These are phyloP conservation scores for Phylloporus sp. DNA, from an alignment of 1,284 basidiomycete genomes.

Conservation along the genomic window DNA sequence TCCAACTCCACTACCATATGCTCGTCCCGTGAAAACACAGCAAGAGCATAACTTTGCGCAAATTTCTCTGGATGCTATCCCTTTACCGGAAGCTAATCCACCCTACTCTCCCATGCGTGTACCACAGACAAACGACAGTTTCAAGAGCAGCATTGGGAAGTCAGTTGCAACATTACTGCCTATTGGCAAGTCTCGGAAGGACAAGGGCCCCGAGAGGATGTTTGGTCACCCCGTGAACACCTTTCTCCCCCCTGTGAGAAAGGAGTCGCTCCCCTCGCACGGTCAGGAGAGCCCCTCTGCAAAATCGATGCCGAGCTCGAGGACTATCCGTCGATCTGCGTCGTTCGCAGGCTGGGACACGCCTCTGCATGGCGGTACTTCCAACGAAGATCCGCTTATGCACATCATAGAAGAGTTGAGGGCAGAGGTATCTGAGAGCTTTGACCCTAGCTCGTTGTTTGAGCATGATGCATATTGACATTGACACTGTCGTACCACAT, in stretches of 20 bases:
- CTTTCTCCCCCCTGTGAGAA: constrained; percentile 19
- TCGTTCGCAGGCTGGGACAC: constrained; percentile 29
- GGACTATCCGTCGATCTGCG: constrained; percentile 35
- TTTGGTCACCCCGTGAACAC: constrained; percentile 27
- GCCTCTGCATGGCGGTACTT: not conserved
- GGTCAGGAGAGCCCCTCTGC: not conserved
- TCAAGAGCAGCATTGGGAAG: constrained; percentile 13
- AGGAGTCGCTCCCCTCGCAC: constrained; percentile 23
- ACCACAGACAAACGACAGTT: constrained; percentile 12
- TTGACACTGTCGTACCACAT: not conserved
- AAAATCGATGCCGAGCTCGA: not conserved
- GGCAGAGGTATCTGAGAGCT: constrained; percentile 21
- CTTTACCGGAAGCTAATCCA: constrained; percentile 12
- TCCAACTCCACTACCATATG: not conserved
- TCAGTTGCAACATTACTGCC: constrained; percentile 19
- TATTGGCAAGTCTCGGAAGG: constrained; percentile 5
- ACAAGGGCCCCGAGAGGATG: constrained; percentile 4
- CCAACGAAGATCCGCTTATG: constrained; percentile 19
- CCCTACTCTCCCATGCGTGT: constrained; percentile 18
- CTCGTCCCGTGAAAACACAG: not conserved
- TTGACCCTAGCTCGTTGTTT: constrained; percentile 31
- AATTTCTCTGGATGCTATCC: constrained; percentile 23
- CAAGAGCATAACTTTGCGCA: constrained; percentile 13
- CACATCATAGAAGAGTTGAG: constrained; percentile 30
- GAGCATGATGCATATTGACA: constrained; percentile 20